phyloP scores from a whole-genome alignment of 2,329 filamentous ascomycete genomes.

The Penicillium janthinellum region DNA sequence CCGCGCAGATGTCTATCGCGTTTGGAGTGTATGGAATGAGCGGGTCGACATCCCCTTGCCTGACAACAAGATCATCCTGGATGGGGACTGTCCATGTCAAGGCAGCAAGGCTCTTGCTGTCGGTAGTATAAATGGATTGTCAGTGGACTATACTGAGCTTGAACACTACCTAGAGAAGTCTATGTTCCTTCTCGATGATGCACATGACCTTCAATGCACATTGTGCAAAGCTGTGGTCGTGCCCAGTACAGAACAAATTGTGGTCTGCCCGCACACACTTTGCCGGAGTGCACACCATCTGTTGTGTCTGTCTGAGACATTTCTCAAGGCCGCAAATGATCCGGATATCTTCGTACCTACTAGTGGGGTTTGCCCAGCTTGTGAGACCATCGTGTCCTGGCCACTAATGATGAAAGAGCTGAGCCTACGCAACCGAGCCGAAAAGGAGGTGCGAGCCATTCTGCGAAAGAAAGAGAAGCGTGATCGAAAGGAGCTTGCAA shows the following conservation, averaged over 20 bases:
- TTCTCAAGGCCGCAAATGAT: slow-evolving; percentile 48
- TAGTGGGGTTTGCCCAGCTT: slow-evolving; percentile 70
- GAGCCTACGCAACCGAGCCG: slow-evolving; percentile 70
- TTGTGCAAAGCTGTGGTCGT: slow-evolving; percentile 51
- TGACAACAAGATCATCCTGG: slow-evolving; percentile 58
- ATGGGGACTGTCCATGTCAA: slow-evolving; percentile 38
- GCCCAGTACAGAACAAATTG: slow-evolving; percentile 43
- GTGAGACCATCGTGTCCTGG: slow-evolving; percentile 67
- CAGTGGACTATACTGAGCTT: slow-evolving; percentile 55
- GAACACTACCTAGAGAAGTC: slow-evolving; percentile 57
- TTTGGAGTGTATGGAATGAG: slow-evolving; percentile 66
- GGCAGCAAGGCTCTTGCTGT: slow-evolving; percentile 28
- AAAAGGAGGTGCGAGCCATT: slow-evolving; percentile 65
- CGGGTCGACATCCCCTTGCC: slow-evolving; percentile 53
- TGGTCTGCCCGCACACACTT: slow-evolving; percentile 54
- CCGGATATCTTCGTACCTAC: slow-evolving; percentile 62
- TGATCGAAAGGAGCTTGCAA: slow-evolving; percentile 29
- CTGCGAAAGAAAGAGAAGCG: slow-evolving; percentile 60
- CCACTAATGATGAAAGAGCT: slow-evolving; percentile 78
- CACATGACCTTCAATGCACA: slow-evolving; percentile 46
- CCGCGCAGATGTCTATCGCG: slow-evolving; percentile 64
- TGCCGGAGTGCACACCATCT: slow-evolving; percentile 59
- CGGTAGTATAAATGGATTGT: slow-evolving; percentile 49
- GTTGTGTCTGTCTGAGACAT: slow-evolving; percentile 56
- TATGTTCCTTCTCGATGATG: slow-evolving; percentile 43